Evolutionary conservation across 345 rosid genomes (phyloP), one percentile per base, ranked within the genome.

Genomic region (Salix udensis): DNA sequence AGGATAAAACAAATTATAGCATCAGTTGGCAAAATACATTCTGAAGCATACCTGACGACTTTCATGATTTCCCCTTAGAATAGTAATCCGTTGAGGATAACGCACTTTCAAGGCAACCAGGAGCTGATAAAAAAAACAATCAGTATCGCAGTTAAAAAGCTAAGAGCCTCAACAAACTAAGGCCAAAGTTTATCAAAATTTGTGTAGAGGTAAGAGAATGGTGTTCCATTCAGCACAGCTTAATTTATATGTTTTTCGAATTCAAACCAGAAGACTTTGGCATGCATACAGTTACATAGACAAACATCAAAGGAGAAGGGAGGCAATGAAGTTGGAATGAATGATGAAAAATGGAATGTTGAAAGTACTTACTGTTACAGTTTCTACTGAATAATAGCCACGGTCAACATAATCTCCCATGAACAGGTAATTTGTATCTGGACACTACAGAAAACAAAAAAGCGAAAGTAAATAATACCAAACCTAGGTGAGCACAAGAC

Each of bases 401-500:
- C 97, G 97, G 72, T 95, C 97, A 61, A 95, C 98, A 77, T 95
- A 93, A 79, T 95, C 98, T 82, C 98, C 97, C 98, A 94, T 94
- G 80, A 94, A 94, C 79, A 94, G 83, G 85, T 94, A 94, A 85
- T 91, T 94, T 77, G 97, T 92, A 80, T 94, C 98, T 60, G 98
- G 98, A 79, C 97, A 94, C 98, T 94, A 83, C 34, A 39, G 72
- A 71, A 44, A 84, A 60, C 42, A 72, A 65, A 75, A 60, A 46
- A 70, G 42, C 0, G 24, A 40, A 58, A 74, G 68, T 60, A 34
- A 60, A n/a, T 60, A 52, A 46, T 21, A 44, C 1, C 26, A 62
- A 13, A 15, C 44, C 44, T 14, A 18, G n/a, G 39, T 6, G 42
- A n/a, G 28, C 28, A 58, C 12, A 11, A 23, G 28, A 58, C 6